Evolutionary conservation across 192 early-diverging fungal genomes (phyloP).

Genomic region (Entrophospora sp.): DNA sequence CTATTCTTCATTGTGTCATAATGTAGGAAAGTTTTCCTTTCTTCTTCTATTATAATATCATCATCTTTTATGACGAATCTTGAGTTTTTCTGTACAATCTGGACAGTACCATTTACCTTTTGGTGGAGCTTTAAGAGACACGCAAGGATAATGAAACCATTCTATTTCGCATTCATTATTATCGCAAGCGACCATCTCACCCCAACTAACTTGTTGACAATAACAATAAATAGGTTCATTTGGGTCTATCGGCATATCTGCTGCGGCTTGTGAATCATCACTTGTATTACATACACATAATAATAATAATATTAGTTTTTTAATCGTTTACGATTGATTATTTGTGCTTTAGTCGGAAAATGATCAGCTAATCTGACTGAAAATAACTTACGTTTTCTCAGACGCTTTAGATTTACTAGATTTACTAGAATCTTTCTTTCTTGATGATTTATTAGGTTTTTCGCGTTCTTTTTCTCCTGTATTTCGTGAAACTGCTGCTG

Average conservation of each 20-base stretch:
- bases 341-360: no score
- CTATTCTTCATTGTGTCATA: no score
- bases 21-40: no score
- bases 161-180: constrained; percentile 93
- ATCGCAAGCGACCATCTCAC: constrained; percentile 96
- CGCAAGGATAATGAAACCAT: constrained; percentile 97
- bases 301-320: background rate
- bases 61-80: constrained; percentile 42
- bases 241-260: constrained; percentile 83
- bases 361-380: no score
- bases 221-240: constrained; percentile 96
- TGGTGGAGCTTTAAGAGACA: constrained; percentile 75
- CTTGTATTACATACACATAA: constrained; percentile 1
- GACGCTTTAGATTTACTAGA: constrained; percentile 13
- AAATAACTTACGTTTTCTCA: background rate
- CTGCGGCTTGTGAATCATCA: constrained; percentile 18
- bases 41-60: no score
- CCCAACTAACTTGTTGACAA: constrained; percentile 90
- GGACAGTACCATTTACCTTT: constrained; percentile 96
- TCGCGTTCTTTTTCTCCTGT: constrained; percentile 18
- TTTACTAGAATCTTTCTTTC: constrained; percentile 18
- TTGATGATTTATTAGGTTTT: constrained; percentile 16
- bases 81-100: constrained; percentile 59
- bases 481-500: constrained; percentile 14
- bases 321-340: background rate